These are phyloP conservation scores for Capsella bursapastoris DNA, from an alignment of 345 rosid species.

Conservation along the genomic window DNA sequence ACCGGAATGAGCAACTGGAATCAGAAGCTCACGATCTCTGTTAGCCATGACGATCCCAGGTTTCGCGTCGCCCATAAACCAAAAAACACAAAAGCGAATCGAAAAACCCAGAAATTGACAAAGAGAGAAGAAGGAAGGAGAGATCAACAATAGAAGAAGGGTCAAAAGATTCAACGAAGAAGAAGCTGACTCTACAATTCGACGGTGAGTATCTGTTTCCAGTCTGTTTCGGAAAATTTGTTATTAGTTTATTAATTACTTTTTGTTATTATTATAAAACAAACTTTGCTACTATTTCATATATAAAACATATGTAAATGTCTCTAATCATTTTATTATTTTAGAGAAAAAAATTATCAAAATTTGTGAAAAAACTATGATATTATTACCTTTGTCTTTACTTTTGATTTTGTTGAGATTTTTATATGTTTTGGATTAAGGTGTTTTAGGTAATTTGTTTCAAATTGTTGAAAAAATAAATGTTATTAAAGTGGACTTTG, in stretches of 20 bases:
- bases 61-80: slow-evolving; percentile 81
- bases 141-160: slow-evolving; percentile 23
- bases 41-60: slow-evolving; percentile 64
- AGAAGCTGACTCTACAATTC: slow-evolving; percentile 24
- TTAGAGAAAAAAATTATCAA: not conserved
- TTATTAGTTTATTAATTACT: not conserved
- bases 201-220: slow-evolving; percentile 34
- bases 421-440: not conserved
- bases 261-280: not conserved
- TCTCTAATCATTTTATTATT: not conserved
- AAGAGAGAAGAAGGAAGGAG: not conserved
- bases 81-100: not conserved
- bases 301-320: not conserved
- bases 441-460: not conserved
- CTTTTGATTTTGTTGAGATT: not conserved
- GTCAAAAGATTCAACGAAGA: slow-evolving; percentile 36
- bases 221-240: slow-evolving; percentile 35
- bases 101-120: slow-evolving; percentile 8
- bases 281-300: not conserved
- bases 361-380: not conserved
- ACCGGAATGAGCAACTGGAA: slow-evolving; percentile 70
- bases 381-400: not conserved
- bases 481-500: not conserved
- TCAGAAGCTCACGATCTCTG: slow-evolving; percentile 91
- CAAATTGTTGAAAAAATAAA: not conserved